These are phyloP conservation scores for Triglochin maritima DNA, from an alignment of 106 monocot species.

Conservation along the genomic window DNA sequence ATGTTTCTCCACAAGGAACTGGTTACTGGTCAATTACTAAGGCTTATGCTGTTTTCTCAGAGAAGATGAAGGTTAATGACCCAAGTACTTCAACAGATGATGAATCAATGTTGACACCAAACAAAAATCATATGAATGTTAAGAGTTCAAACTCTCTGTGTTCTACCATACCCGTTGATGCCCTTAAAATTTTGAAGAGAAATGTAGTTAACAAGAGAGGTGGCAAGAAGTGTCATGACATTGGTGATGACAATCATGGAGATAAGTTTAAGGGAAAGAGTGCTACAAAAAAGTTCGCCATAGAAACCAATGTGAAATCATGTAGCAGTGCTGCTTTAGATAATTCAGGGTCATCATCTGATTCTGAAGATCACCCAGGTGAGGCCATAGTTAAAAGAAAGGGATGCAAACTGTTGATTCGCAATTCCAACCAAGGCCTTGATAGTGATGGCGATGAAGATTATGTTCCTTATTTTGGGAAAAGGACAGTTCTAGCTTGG, in stretches of 20 bases:
- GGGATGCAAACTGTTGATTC: conserved; percentile 46
- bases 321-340: conserved; percentile 5
- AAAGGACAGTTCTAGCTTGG: conserved; percentile 66
- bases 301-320: neutral
- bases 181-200: conserved; percentile 40
- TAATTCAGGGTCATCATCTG: conserved; percentile 3
- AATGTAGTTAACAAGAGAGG: conserved; percentile 34
- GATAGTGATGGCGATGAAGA: conserved; percentile 16
- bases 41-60: conserved; percentile 39
- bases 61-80: conserved; percentile 6
- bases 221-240: conserved; percentile 11
- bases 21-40: conserved; percentile 74
- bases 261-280: neutral
- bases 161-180: conserved; percentile 32
- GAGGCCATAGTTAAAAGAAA: conserved; percentile 22
- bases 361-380: neutral
- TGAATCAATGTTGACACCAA: conserved; percentile 2
- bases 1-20: conserved; percentile 48
- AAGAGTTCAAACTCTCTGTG: conserved; percentile 5
- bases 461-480: conserved; percentile 52
- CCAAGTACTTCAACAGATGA: conserved; percentile 3
- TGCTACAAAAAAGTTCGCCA: neutral
- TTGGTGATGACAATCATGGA: conserved; percentile 10
- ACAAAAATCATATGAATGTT: neutral
- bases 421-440: conserved; percentile 25